Evolutionary conservation across 2,329 filamentous ascomycete genomes (phyloP), one percentile per base, ranked within the genome.

Genomic region (Sphaerulina vaccinii): DNA sequence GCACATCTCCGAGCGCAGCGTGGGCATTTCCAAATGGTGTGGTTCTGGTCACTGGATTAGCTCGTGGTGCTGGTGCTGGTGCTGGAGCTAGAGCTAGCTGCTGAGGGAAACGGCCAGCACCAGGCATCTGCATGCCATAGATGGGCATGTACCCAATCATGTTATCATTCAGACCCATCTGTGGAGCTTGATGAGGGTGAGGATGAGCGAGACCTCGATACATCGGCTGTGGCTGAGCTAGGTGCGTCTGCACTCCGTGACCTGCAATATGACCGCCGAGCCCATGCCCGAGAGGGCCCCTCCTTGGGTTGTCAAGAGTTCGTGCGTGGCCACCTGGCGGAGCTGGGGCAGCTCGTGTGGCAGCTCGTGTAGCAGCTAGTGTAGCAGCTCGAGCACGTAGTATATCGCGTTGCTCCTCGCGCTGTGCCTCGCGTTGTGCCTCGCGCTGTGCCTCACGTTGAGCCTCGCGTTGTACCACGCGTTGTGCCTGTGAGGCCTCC

Each of bases 231-330:
- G 47, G 52, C 15, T 27, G 47, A 38, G 52, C 52, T 23, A 54
- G 10, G 21, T 48, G 47, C 19, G 47, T 47, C 37, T 51, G 52
- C 16, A 33, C 38, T 27, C 37, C 44, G 18, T 47, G 36, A 3
- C 46, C 52, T 16, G 43, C 48, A 39, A 54, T 36, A 33, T 47
- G 52, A 11, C 47, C 52, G 13, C 42, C 52, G 11, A 51, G 37
- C 15, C 41, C 52, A 51, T 45, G 47, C 23, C 47, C 33, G 13
- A 43, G 38, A 1, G 29, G 23, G 22, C 37, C 36, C 23, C 36
- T 22, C 3, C 11, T 24, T 19, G 43, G n/a, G n/a, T 15, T 27
- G 18, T 45, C 19, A 2, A n/a, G 32, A 27, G 5, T 27, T 27
- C 24, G 24, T 10, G 10, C 24, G 27, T 3, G 10, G 11, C 27